Evolutionary conservation across 2,329 filamentous ascomycete genomes (phyloP).

Genomic region (Exserohilum turcica): DNA sequence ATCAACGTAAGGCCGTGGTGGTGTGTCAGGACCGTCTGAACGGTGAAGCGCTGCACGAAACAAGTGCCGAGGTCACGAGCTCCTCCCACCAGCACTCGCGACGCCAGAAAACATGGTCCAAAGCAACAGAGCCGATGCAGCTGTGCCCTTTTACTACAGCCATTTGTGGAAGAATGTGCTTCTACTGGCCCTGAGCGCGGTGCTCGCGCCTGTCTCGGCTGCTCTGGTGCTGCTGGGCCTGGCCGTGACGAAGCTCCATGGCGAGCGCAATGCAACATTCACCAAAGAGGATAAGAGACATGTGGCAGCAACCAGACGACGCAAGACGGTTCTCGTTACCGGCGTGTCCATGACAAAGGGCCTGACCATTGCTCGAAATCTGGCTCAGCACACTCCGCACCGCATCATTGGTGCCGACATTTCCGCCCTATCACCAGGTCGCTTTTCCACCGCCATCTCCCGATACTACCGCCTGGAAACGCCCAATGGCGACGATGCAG

Average conservation of each 20-base stretch:
- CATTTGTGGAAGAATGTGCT: constrained; percentile 57
- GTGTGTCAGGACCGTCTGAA: constrained; percentile 10
- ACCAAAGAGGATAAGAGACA: constrained; percentile 25
- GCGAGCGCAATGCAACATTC: constrained; percentile 17
- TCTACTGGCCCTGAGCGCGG: constrained; percentile 52
- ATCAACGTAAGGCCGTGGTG: constrained; percentile 9
- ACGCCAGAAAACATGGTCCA: constrained; percentile 17
- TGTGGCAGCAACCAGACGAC: constrained; percentile 27
- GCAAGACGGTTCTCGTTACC: constrained; percentile 69
- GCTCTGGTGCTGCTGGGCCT: constrained; percentile 31
- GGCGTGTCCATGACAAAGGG: constrained; percentile 76
- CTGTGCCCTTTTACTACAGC: constrained; percentile 34
- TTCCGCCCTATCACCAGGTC: constrained; percentile 43
- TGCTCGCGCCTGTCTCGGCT: constrained; percentile 57
- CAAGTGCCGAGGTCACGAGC: constrained; percentile 25
- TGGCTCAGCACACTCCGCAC: constrained; percentile 66
- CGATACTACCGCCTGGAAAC: constrained; percentile 59
- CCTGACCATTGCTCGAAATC: constrained; percentile 67
- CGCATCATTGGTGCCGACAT: constrained; percentile 75
- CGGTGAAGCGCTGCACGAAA: constrained; percentile 12
- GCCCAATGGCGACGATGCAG: constrained; percentile 42
- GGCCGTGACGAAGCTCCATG: constrained; percentile 27
- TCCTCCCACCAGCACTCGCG: constrained; percentile 2
- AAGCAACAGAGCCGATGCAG: constrained; percentile 9
- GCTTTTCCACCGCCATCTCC: constrained; percentile 62